Conservation (phyloP, 2,329 filamentous ascomycete species). For the Pestalotiopsis sp. region DNA sequence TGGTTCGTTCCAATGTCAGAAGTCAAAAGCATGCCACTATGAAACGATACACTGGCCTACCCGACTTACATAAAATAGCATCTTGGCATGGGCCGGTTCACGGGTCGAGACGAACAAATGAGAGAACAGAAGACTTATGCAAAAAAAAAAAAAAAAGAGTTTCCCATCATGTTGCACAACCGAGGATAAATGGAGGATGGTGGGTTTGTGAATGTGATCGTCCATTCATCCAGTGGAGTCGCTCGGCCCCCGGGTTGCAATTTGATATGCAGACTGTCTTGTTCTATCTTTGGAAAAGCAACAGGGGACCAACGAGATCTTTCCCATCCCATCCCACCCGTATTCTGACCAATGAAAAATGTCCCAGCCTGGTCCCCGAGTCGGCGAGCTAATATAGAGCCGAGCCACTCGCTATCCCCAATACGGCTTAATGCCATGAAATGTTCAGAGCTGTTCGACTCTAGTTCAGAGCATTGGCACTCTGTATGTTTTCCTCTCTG, state of each 20-base stretch:
- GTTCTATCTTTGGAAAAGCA: constrained; percentile 17
- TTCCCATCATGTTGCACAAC: background rate
- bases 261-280: background rate
- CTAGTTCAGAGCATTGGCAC: background rate
- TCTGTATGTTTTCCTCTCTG: background rate
- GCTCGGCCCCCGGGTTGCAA: background rate
- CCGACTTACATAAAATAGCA: background rate
- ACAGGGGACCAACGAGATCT: constrained; percentile 5
- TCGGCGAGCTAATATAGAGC: constrained; percentile 5
- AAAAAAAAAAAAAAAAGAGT: background rate
- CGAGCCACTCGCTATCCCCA: background rate
- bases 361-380: background rate
- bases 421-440: background rate
- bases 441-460: constrained; percentile 2
- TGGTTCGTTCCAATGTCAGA: background rate
- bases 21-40: background rate
- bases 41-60: background rate
- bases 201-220: background rate
- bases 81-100: background rate
- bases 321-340: background rate
- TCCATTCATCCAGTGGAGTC: background rate
- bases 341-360: constrained; percentile 7
- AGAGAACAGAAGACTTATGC: background rate
- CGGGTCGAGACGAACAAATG: background rate
- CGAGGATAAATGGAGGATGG: background rate